Conservation (phyloP, 768 basidiomycete species). For the Ramaria rubella region DNA sequence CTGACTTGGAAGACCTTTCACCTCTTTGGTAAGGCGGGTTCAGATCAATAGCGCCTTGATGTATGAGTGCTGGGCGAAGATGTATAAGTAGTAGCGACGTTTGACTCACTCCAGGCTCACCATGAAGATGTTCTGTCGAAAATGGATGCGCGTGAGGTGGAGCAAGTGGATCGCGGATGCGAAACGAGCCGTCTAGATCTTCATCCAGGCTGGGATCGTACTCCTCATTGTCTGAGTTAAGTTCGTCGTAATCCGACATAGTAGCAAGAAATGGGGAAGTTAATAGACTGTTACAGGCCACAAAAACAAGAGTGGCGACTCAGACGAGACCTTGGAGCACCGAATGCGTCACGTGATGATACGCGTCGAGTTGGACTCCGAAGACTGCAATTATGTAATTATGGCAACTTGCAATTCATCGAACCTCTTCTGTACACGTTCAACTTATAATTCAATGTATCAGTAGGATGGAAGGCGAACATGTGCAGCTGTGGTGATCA, state of each 20-base stretch:
- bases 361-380: no score
- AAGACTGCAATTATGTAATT: no score
- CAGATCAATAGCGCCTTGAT: constrained; percentile 63
- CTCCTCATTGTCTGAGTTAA: not conserved
- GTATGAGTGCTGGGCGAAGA: constrained; percentile 45
- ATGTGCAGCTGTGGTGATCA: no score
- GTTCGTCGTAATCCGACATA: constrained; percentile 8
- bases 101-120: not conserved
- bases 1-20: constrained; percentile 16
- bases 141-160: constrained; percentile 2
- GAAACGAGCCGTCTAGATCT: not conserved
- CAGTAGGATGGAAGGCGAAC: no score
- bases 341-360: no score
- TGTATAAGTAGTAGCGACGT: not conserved
- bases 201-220: not conserved
- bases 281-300: not conserved
- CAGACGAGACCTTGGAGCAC: no score
- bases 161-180: not conserved
- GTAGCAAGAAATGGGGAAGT: not conserved
- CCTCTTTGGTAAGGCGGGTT: constrained; percentile 71
- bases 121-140: constrained; percentile 1
- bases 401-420: no score
- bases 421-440: no score
- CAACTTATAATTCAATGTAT: no score
- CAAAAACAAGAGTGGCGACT: no score